Evolutionary conservation across 495 filamentous ascomycete genomes (phyloP).

Genomic region (Clavariopsis aquatica): DNA sequence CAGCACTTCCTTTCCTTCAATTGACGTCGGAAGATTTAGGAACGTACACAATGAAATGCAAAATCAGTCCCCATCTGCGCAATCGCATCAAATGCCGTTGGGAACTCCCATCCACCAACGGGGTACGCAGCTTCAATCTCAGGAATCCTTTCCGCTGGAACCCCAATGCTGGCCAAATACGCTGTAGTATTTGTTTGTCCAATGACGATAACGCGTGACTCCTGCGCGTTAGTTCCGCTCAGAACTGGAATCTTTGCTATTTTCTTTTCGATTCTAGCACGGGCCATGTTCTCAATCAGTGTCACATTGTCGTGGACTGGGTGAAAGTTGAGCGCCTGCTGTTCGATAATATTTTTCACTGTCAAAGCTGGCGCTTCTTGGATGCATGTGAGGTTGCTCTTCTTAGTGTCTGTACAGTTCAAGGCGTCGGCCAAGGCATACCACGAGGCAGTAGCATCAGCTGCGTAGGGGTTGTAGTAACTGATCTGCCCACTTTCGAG

Average conservation of each 20-base stretch:
- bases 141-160: not conserved
- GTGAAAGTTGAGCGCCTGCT: slow-evolving; percentile 9
- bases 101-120: slow-evolving; percentile 3
- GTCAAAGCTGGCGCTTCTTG: slow-evolving; percentile 13
- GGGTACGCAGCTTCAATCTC: slow-evolving; percentile 10
- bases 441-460: not conserved
- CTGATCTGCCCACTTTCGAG: slow-evolving; percentile 13
- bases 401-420: slow-evolving; percentile 8
- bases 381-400: slow-evolving; percentile 22
- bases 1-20: not conserved
- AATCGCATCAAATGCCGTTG: slow-evolving; percentile 27
- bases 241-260: slow-evolving; percentile 39
- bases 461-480: not conserved
- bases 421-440: slow-evolving; percentile 2
- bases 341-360: slow-evolving; percentile 36
- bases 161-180: slow-evolving; percentile 1
- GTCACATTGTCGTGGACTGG: slow-evolving; percentile 41
- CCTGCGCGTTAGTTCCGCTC: slow-evolving; percentile 38
- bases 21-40: not conserved
- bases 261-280: slow-evolving; percentile 16
- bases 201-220: slow-evolving; percentile 33
- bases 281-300: slow-evolving; percentile 30
- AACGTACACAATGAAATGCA: slow-evolving; percentile 36
- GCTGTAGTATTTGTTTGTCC: not conserved
- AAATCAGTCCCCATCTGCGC: slow-evolving; percentile 38